phyloP scores from a whole-genome alignment of 345 rosid genomes.

The Clausena lansium region DNA sequence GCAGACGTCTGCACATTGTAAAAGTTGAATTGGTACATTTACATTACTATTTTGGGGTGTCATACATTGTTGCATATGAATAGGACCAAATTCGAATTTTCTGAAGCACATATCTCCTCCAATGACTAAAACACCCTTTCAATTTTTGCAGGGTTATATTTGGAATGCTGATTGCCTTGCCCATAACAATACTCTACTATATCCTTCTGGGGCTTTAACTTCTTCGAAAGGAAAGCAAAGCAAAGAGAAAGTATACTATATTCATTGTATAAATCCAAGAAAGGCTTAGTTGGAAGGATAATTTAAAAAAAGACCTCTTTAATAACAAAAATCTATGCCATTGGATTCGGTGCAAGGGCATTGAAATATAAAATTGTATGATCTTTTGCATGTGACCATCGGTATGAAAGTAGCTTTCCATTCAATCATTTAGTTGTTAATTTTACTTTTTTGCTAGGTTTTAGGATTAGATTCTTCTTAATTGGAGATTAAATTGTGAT shows the following conservation, averaged over 20 bases:
- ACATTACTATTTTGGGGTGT: too few species aligned
- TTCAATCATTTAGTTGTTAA: not conserved
- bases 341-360: not conserved
- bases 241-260: not conserved
- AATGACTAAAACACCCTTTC: too few species aligned
- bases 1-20: too few species aligned
- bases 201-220: slow-evolving; percentile 38
- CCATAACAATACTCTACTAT: slow-evolving; percentile 42
- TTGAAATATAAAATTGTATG: not conserved
- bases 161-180: slow-evolving; percentile 52
- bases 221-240: not conserved
- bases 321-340: not conserved
- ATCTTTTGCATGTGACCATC: not conserved
- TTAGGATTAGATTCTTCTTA: not conserved
- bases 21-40: too few species aligned
- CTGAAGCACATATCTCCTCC: too few species aligned
- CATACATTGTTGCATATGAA: too few species aligned
- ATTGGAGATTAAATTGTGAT: not conserved
- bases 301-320: not conserved
- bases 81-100: too few species aligned
- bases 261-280: slow-evolving; percentile 10
- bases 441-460: not conserved
- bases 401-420: not conserved
- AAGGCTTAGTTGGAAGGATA: not conserved
- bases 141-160: slow-evolving; percentile 39